Evolutionary conservation across 2,329 filamentous ascomycete genomes (phyloP).

Genomic region (Penicillium brasilianum): DNA sequence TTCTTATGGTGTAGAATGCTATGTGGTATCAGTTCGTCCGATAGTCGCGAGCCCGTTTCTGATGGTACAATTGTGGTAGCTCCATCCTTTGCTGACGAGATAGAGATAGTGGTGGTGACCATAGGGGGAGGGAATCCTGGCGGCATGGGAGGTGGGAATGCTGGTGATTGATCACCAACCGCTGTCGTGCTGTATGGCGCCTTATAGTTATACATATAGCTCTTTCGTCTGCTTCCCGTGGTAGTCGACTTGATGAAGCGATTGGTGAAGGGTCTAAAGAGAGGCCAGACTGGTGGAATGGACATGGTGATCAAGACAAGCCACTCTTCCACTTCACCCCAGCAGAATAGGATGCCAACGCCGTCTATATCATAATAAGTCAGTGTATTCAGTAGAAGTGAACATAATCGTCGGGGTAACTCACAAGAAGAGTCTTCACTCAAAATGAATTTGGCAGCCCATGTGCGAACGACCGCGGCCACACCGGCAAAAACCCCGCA

Average conservation of each 20-base stretch:
- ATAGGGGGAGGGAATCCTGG: conserved; percentile 23
- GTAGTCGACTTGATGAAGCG: conserved; percentile 25
- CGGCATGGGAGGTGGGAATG: conserved; percentile 22
- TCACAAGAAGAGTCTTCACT: conserved; percentile 26
- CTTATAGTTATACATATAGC: conserved; percentile 16
- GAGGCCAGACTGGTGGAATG: conserved; percentile 31
- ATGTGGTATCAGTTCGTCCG: conserved; percentile 13
- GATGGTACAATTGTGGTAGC: conserved; percentile 18
- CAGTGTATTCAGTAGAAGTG: not conserved
- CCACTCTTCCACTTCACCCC: conserved; percentile 33
- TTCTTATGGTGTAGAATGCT: conserved; percentile 7
- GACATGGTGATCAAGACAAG: conserved; percentile 32
- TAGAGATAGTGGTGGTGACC: conserved; percentile 24
- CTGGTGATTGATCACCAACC: conserved; percentile 18
- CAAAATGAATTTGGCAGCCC: conserved; percentile 28
- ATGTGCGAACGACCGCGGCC: conserved; percentile 29
- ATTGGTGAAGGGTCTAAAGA: conserved; percentile 28
- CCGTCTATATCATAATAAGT: conserved; percentile 17
- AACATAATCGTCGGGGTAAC: not conserved
- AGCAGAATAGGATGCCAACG: conserved; percentile 26
- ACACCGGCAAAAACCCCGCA: conserved; percentile 29
- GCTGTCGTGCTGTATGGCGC: conserved; percentile 12
- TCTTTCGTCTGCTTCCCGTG: conserved; percentile 12
- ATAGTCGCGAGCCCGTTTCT: conserved; percentile 12
- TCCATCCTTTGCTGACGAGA: conserved; percentile 16